phyloP scores from a whole-genome alignment of 2,329 filamentous ascomycete species.

The Penicillium digitatum region DNA sequence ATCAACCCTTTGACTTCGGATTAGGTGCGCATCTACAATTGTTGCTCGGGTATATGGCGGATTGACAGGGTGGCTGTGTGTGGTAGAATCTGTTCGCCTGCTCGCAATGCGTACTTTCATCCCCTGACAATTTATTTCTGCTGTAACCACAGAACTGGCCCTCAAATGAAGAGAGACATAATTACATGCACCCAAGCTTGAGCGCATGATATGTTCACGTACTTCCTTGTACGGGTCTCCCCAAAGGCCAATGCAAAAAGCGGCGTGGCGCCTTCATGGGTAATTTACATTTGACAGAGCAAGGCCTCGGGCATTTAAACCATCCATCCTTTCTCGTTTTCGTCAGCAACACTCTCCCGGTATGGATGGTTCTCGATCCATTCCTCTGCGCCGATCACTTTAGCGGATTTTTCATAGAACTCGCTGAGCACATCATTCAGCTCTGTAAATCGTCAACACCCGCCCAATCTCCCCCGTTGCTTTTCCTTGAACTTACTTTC shows the following conservation, averaged over 20 bases:
- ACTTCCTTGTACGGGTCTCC: neutral
- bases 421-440: conserved; percentile 3
- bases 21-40: neutral
- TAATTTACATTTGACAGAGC: neutral
- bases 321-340: conserved; percentile 6
- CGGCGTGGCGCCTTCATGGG: neutral
- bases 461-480: fast-evolving
- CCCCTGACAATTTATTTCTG: neutral
- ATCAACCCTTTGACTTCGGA: neutral
- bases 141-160: neutral
- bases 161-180: neutral
- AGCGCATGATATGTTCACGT: neutral
- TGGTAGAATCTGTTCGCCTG: neutral
- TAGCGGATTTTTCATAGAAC: conserved; percentile 5
- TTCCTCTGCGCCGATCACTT: neutral
- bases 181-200: neutral
- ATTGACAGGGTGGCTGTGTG: neutral
- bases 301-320: neutral
- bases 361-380: conserved; percentile 9
- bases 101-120: neutral
- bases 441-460: neutral
- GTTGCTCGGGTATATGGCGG: neutral
- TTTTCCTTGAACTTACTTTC: neutral
- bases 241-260: neutral
- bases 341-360: conserved; percentile 2